Base-by-base conservation (phyloP, 139 green algal genomes). In the Chlamydomonas applanata region DNA sequence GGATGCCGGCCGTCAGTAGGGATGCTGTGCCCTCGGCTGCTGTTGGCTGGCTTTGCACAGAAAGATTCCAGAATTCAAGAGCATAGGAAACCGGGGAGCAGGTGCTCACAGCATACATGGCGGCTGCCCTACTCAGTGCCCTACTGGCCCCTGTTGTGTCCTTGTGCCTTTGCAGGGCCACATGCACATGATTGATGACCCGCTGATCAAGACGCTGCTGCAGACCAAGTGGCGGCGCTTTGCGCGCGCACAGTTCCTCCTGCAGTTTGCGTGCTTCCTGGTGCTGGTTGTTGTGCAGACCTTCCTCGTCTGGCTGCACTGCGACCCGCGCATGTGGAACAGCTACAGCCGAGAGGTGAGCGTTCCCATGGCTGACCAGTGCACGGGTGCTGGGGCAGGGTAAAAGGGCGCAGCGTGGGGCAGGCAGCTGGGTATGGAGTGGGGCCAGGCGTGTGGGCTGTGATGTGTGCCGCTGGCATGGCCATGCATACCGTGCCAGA, bases 151-250 rank as follows among this genome's bases (percentile, higher is more conserved):
- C n/a, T n/a, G n/a, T 49, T 49, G 40, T 49, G 40, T 49, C 7
- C 7, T 19, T 49, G 40, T 49, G 40, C 40, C 7, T 49, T 19
- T 30, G 62, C 44, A 73, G 73, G 33, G 74, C 24, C 79, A 88
- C 69, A 35, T 85, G 60, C 68, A 80, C 53, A 75, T 87, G 75
- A 76, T 87, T 69, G 65, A 40, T 4, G 82, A 90, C 76, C 79
- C 79, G 22, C 68, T 90, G 71, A 62, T 90, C 30, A 69, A 70
- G n/a, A 84, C 77, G 25, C 68, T 90, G 62, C 72, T 90, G 34
- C 25, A 56, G 25, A 79, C 74, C 76, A 90, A 90, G 79, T 90
- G 85, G 85, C 52, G 76, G 67, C 72, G 75, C n/a, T 90, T 86
- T 77, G 85, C 79, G 1, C 30, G 25, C 29, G 59, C 35, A 3